Percentiles rank a stretch among this genome's conserved stretches.
Conservation (phyloP, 345 rosid genomes). For the Euphorbia peplus region DNA sequence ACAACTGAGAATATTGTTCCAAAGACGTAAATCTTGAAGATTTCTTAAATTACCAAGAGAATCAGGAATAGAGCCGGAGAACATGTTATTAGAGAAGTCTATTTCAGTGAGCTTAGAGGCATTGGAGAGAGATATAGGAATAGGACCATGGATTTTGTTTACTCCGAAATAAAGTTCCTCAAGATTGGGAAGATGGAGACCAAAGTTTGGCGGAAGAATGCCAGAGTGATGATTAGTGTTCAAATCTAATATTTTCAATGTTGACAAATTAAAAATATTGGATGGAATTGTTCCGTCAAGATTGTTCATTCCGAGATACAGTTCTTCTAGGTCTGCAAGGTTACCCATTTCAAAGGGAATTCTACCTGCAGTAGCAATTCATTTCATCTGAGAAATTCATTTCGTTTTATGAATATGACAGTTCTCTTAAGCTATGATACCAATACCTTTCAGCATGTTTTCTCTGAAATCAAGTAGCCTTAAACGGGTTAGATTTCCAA, state of each 20-base stretch:
- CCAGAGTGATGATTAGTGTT: not conserved
- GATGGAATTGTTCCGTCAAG: not conserved
- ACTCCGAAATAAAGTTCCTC: not conserved
- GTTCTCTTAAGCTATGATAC: too few species aligned
- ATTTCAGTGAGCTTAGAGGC: slow-evolving; percentile 4
- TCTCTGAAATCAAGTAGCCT: too few species aligned
- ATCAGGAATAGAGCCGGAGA: slow-evolving; percentile 19
- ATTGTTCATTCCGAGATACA: not conserved
- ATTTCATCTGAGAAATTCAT: too few species aligned
- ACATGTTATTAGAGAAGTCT: not conserved
- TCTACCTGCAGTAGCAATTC: not conserved
- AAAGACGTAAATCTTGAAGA: too few species aligned
- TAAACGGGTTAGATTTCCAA: too few species aligned
- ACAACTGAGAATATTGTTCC: not conserved
- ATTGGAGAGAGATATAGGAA: slow-evolving; percentile 12
- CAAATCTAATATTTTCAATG: not conserved
- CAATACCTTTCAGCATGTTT: too few species aligned
- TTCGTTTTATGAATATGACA: too few species aligned
- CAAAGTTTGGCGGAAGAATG: not conserved
- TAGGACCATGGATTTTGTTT: slow-evolving; percentile 4
- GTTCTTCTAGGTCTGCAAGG: not conserved
- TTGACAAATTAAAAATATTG: not conserved
- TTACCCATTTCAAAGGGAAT: not conserved
- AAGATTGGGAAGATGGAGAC: slow-evolving; percentile 9
- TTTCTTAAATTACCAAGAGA: slow-evolving; percentile 16